Base-by-base conservation (phyloP, 495 filamentous ascomycete species). In the Pyrenopolyporus hunteri region DNA sequence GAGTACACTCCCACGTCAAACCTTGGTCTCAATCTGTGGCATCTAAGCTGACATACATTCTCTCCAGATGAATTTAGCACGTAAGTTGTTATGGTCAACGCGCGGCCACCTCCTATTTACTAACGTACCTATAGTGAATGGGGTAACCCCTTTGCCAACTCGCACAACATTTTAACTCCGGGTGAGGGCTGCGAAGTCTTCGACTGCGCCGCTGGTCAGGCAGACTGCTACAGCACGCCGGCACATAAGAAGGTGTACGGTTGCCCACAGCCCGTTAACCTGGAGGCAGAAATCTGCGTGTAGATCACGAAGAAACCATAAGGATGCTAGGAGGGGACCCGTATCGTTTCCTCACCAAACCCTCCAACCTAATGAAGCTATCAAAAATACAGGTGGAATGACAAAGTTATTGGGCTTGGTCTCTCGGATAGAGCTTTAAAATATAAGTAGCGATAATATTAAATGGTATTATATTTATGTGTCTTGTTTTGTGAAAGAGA, bases 91-190 rank as follows among this genome's bases (percentile, higher is more conserved):
- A 22, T 10, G 6, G 9, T 0, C 19, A 8, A 25, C 22, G 6
- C 20, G 6, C 22, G 37, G 31, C 26, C 13, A 1, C 25, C 14
- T 16, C 9, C 17, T 7, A 14, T n/a, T 6, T 20, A 54, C 58
- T 61, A 36, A 61, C 43, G 16, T 33, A 2, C 2, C 1, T 26
- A 8, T 2, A 61, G 58, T 9, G 56, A 71, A 53, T 71, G 40
- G 42, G 69, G 69, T 20, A 71, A 71, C 66, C 69, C 69, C 33
- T 71, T 71, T 44, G 69, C 55, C 28, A 29, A 19, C 26, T 39
- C 40, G 10, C 62, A 64, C 31, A 67, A 69, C 31, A 51, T 35
- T 40, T 23, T 71, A 33, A 59, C 59, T 3, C 63, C 69, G 0
- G 66, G 63, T 32, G 22, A 31, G 0, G 69, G 69, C 44, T 71